Percentiles rank a stretch among this genome's conserved stretches.
These are phyloP conservation scores for Trichosporon sp. DNA, from an alignment of 1,284 basidiomycete species.

Conservation along the genomic window DNA sequence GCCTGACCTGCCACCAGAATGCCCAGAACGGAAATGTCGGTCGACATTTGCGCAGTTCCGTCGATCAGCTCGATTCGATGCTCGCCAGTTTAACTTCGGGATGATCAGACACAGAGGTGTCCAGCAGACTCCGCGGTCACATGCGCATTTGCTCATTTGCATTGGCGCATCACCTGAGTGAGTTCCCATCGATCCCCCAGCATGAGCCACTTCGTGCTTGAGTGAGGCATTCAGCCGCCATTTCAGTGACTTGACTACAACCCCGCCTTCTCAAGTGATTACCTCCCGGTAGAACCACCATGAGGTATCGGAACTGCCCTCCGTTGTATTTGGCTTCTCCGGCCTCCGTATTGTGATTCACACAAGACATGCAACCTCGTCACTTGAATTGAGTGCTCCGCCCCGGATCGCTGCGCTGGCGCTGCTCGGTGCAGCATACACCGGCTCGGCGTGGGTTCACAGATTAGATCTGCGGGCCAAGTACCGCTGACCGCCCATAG, in stretches of 20 bases:
- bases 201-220: too few relatives aligned
- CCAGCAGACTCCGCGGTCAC: not conserved
- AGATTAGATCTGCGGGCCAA: not conserved
- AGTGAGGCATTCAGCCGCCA: not conserved
- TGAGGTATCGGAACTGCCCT: not conserved
- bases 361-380: not conserved
- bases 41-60: not conserved
- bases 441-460: not conserved
- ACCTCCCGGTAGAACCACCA: not conserved
- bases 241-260: not conserved
- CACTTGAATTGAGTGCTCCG: not conserved
- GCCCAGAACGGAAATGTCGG: not conserved
- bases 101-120: not conserved
- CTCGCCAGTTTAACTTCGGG: not conserved
- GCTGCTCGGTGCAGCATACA: not conserved
- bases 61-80: not conserved
- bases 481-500: too few relatives aligned
- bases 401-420: not conserved
- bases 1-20: too few relatives aligned
- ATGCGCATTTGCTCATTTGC: not conserved
- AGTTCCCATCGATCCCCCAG: too few relatives aligned
- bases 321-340: not conserved
- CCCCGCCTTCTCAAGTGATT: too few relatives aligned
- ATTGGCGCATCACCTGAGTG: not conserved
- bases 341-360: not conserved